Base-by-base conservation (phyloP, 2,329 filamentous ascomycete species). In the Alternaria gansuensis region DNA sequence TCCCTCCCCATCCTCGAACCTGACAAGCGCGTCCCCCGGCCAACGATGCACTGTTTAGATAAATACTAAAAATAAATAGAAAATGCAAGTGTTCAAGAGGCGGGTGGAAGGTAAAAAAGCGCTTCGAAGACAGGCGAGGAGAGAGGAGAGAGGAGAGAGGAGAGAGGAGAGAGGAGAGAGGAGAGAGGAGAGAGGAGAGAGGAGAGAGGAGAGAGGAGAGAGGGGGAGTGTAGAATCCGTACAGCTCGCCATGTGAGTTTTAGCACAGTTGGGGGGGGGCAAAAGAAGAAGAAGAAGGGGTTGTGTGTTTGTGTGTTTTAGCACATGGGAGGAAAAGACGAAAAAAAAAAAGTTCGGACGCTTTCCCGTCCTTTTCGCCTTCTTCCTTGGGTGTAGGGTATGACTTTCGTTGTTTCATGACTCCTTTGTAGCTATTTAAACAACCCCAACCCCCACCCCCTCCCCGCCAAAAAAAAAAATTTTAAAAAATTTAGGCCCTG, bases 1-100 rank as follows among this genome's bases (percentile, higher is more conserved):
- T 0, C 79, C 80, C 1, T 69, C 74, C 0, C 79, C 80, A 1
- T 69, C 74, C 0, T 78, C 79, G 63, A 82, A 80, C 57, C 82
- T 79, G 10, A 82, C 79, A 52, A 83, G 66, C 1, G 80, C 78
- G 64, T 83, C 82, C 2, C 82, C 82, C 6, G 69, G 62, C 83
- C 83, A 23, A 83, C 77, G 39, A 84, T 72, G 11, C 75, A 80
- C 57, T 82, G 81, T 0, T 81, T 80, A 0, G 79, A 78, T 0
- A 85, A 62, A 17, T 17, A 17, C 17, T 17, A 17, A 17, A 17
- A 17, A n/a, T n/a, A n/a, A n/a, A n/a, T n/a, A n/a, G n/a, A 17
- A 17, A 17, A 17, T 17, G 17, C 17, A 17, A 4, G 71, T 69
- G 11, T 73, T 37, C 2, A 83, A 68, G 5, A 77, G 73, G 69